Evolutionary conservation across 345 rosid genomes (phyloP).

Genomic region (Capsella bursapastoris): DNA sequence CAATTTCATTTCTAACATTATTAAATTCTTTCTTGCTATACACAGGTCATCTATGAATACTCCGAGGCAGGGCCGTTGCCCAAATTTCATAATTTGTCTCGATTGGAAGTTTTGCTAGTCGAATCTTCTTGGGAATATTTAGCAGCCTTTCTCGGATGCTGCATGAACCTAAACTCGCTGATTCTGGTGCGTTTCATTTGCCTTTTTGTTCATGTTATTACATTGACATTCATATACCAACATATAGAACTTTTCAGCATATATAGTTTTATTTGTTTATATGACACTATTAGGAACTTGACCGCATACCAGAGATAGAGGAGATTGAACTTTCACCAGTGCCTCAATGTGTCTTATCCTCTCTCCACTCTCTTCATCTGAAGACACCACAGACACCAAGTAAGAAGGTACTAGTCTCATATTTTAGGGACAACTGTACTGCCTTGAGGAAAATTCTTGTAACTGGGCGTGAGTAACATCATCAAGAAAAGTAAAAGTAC

Average conservation of each 20-base stretch:
- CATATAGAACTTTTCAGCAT: too few species aligned
- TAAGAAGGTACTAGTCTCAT: too few species aligned
- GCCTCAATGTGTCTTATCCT: background rate
- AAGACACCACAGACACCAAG: background rate
- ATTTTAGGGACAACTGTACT: background rate
- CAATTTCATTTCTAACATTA: background rate
- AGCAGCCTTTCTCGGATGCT: background rate
- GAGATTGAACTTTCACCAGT: background rate
- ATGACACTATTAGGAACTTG: background rate
- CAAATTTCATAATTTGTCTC: background rate
- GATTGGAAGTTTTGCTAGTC: background rate
- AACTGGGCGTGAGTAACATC: background rate
- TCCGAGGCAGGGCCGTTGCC: background rate
- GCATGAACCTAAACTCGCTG: background rate
- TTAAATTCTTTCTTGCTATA: background rate
- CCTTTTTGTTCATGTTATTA: background rate
- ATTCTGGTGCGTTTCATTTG: background rate
- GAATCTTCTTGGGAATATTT: background rate
- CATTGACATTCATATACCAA: background rate
- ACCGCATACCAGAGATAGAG: background rate
- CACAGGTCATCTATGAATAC: background rate
- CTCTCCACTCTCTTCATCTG: background rate
- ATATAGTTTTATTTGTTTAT: background rate
- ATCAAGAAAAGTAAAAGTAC: background rate
- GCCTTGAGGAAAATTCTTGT: background rate